Conservation (phyloP, 441 rosid species). For the Hypseocharis bilobata region DNA sequence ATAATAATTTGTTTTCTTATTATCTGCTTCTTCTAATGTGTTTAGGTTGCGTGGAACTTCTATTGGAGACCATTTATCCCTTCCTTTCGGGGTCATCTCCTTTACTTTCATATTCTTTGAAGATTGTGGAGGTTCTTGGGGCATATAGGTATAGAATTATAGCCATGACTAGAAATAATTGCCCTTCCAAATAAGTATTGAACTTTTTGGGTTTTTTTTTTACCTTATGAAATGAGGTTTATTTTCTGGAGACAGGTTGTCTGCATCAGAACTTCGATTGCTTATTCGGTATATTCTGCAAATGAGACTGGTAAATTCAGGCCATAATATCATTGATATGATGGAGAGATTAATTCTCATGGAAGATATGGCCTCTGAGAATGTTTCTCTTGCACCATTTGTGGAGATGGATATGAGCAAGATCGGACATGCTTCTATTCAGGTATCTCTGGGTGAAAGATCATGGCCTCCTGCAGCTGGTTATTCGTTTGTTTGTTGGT, state of each 20-base stretch:
- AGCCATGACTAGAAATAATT: slow-evolving; percentile 12
- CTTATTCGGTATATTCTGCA: slow-evolving; percentile 81
- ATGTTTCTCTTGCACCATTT: slow-evolving; percentile 76
- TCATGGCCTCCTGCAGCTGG: slow-evolving; percentile 99
- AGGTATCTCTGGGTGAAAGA: slow-evolving; percentile 94
- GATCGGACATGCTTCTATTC: slow-evolving; percentile 86
- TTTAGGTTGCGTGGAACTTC: slow-evolving; percentile 92
- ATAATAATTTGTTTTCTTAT: slow-evolving; percentile 22
- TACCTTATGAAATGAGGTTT: slow-evolving; percentile 22
- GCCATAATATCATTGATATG: slow-evolving; percentile 75
- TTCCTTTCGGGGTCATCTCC: slow-evolving; percentile 85
- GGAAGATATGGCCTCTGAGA: slow-evolving; percentile 70
- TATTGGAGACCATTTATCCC: slow-evolving; percentile 84
- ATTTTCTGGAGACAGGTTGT: slow-evolving; percentile 63
- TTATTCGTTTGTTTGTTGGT: slow-evolving; percentile 94
- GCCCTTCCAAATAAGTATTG: slow-evolving; percentile 12
- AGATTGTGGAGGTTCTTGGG: slow-evolving; percentile 95
- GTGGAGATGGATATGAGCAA: slow-evolving; percentile 90
- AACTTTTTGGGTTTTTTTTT: slow-evolving; percentile 14
- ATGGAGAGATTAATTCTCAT: slow-evolving; percentile 76
- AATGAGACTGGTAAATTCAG: slow-evolving; percentile 70
- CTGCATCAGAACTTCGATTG: slow-evolving; percentile 79
- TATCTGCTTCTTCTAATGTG: slow-evolving; percentile 14
- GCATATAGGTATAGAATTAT: slow-evolving; percentile 69
- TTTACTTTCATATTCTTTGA: slow-evolving; percentile 69